Evolutionary conservation across 768 basidiomycete genomes (phyloP).

Genomic region (Leccinellum luteum): DNA sequence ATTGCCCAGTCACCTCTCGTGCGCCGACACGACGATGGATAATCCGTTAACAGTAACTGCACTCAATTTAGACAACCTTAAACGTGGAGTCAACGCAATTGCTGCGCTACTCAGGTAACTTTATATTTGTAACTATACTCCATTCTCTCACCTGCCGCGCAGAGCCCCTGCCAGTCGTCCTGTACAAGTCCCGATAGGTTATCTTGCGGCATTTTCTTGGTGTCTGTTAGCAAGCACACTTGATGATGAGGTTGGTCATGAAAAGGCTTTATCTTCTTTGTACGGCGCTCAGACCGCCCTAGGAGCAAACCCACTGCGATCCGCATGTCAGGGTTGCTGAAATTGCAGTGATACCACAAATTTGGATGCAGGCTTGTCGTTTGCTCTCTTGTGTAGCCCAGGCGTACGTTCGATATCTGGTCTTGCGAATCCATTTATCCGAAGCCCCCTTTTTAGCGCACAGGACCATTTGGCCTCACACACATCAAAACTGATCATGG

Average conservation of each 20-base stretch:
- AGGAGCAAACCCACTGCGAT: conserved; percentile 54
- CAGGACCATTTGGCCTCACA: conserved; percentile 56
- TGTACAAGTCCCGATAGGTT: conserved; percentile 68
- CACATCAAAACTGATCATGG: conserved; percentile 47
- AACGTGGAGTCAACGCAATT: conserved; percentile 50
- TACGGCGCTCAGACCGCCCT: conserved; percentile 5
- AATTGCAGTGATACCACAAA: conserved; percentile 37
- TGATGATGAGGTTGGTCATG: conserved; percentile 40
- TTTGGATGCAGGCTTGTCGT: conserved; percentile 54
- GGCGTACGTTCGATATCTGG: conserved; percentile 38
- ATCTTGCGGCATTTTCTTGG: conserved; percentile 49
- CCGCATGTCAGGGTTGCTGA: conserved; percentile 53
- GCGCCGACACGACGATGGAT: conserved; percentile 23
- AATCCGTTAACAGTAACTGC: conserved; percentile 53
- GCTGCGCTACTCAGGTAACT: conserved; percentile 53
- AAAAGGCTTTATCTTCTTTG: neutral
- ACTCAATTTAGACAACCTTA: conserved; percentile 60
- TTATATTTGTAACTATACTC: neutral
- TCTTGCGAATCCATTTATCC: neutral
- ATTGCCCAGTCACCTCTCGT: conserved; percentile 7
- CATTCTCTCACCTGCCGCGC: conserved; percentile 1
- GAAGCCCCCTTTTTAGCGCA: conserved; percentile 37
- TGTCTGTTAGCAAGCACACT: conserved; percentile 47
- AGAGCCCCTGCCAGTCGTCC: conserved; percentile 60
- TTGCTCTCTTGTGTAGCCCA: conserved; percentile 47